phyloP scores from a whole-genome alignment of 306 rosid species.

The Dicorynia guianensis region DNA sequence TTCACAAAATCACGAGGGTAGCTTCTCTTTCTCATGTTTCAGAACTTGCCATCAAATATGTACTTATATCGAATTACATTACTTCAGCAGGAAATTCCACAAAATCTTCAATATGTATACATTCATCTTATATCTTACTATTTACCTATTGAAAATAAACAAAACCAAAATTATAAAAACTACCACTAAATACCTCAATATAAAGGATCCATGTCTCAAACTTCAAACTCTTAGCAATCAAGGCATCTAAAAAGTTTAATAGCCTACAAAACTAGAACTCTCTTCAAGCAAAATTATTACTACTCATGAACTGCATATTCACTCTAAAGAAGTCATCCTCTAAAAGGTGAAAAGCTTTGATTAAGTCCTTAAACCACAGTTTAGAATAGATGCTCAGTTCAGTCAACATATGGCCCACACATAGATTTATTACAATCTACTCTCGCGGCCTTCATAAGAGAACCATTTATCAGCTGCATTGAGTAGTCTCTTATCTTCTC shows the following conservation, averaged over 20 bases:
- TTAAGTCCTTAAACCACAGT: neutral
- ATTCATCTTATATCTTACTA: too few species aligned
- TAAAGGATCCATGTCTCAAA: neutral
- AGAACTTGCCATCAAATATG: too few species aligned
- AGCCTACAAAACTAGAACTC: neutral
- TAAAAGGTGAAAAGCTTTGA: neutral
- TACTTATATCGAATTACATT: too few species aligned
- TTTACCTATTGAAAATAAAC: too few species aligned
- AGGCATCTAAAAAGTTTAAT: neutral
- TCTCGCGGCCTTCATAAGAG: neutral
- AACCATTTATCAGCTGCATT: conserved; percentile 9
- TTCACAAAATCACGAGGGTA: too few species aligned
- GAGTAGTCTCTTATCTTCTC: neutral
- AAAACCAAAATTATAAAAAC: too few species aligned
- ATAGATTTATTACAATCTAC: neutral
- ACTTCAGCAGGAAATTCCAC: too few species aligned
- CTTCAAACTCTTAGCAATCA: neutral
- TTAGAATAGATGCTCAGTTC: neutral
- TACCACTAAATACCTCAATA: neutral
- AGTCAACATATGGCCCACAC: neutral
- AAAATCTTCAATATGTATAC: too few species aligned
- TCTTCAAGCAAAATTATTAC: neutral
- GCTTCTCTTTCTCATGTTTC: too few species aligned
- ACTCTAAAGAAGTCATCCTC: neutral
- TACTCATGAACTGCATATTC: neutral